A percentile compares a stretch with the other conserved stretches of the same genome.
Evolutionary conservation across 345 rosid species (phyloP).

Genomic region (Fremontodendron californicum): DNA sequence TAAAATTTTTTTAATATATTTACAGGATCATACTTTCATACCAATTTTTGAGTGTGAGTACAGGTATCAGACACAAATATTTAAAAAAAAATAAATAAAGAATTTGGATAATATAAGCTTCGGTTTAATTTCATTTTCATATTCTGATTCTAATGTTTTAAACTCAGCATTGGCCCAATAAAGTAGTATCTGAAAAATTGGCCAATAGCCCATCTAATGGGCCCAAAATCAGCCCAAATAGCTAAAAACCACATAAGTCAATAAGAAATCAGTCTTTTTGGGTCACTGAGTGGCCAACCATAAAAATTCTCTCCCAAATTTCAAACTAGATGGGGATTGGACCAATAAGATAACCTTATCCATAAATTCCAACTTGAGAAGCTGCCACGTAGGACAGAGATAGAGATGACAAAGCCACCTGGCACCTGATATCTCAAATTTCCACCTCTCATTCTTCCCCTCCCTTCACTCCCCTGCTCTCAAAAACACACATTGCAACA

Average conservation of each 20-base stretch:
- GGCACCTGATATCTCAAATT: slow-evolving; percentile 24
- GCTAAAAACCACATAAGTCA: neutral
- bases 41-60: no score
- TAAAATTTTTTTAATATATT: no score
- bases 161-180: neutral
- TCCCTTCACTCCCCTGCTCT: slow-evolving; percentile 7
- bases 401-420: slow-evolving; percentile 17
- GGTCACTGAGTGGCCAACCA: neutral
- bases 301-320: slow-evolving; percentile 1
- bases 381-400: slow-evolving; percentile 57
- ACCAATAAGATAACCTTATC: slow-evolving; percentile 67
- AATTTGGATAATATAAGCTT: no score
- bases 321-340: slow-evolving; percentile 36
- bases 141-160: neutral
- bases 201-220: neutral
- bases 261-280: neutral
- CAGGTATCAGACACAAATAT: no score
- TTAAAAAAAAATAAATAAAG: no score
- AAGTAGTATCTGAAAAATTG: neutral
- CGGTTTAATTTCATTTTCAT: neutral
- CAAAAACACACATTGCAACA: slow-evolving; percentile 1
- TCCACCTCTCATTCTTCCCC: slow-evolving; percentile 29
- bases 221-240: neutral
- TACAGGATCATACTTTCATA: no score
- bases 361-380: slow-evolving; percentile 30